A percentile compares a stretch with the other conserved stretches of the same genome.
Evolutionary conservation across 2,329 filamentous ascomycete species (phyloP).

Genomic region (Apiospora pterosperma): DNA sequence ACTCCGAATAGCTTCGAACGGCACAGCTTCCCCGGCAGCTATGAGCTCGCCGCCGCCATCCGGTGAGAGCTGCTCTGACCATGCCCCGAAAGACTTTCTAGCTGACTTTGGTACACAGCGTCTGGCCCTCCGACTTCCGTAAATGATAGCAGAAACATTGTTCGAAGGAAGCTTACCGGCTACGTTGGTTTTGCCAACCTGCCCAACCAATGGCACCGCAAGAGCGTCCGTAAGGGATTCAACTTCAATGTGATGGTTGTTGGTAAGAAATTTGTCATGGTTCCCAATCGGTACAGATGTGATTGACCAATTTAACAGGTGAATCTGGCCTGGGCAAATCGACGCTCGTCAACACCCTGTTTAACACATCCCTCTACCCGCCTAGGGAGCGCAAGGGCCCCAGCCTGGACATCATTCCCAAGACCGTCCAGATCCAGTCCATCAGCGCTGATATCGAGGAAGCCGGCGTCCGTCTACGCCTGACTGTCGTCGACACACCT

Average conservation of each 20-base stretch:
- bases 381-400: constrained; percentile 98
- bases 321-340: constrained; percentile 99
- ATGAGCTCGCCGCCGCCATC: constrained; percentile 15
- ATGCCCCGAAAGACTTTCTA: background rate
- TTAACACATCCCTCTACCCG: constrained; percentile 98
- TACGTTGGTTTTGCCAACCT: constrained; percentile 99
- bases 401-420: constrained; percentile 96
- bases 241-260: constrained; percentile 99
- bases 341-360: constrained; percentile 96
- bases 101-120: background rate
- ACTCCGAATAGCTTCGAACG: constrained; percentile 35
- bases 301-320: constrained; percentile 50
- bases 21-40: constrained; percentile 25
- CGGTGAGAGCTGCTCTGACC: background rate
- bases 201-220: constrained; percentile 99
- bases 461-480: constrained; percentile 90
- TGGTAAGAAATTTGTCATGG: constrained; percentile 59
- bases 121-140: constrained; percentile 34
- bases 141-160: constrained; percentile 86
- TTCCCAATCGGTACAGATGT: background rate
- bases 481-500: constrained; percentile 96
- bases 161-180: constrained; percentile 95
- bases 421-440: constrained; percentile 92
- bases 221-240: constrained; percentile 99
- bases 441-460: constrained; percentile 98